These are phyloP conservation scores for Aspergillus costaricaensis DNA, from an alignment of 2,329 filamentous ascomycete species.

Conservation along the genomic window DNA sequence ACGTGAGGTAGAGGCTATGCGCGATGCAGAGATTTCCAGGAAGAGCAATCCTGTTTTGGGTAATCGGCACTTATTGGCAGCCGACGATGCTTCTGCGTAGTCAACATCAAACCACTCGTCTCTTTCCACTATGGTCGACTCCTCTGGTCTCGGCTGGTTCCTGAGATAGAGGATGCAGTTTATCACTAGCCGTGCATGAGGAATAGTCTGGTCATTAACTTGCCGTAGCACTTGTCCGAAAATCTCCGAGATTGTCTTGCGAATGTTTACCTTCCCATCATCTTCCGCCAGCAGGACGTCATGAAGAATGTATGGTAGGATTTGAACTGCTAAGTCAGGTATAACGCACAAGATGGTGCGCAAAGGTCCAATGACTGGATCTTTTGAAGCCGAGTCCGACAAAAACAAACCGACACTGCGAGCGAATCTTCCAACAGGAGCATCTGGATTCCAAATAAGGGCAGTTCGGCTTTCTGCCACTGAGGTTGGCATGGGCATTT, in stretches of 20 bases:
- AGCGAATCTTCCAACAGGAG: conserved; percentile 37
- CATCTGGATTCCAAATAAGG: conserved; percentile 22
- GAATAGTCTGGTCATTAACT: conserved; percentile 47
- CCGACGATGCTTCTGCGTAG: conserved; percentile 66
- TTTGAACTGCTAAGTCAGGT: conserved; percentile 68
- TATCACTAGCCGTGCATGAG: conserved; percentile 72
- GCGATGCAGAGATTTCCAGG: conserved; percentile 69
- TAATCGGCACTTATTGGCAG: conserved; percentile 78
- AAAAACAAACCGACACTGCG: conserved; percentile 51
- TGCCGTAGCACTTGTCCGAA: conserved; percentile 64
- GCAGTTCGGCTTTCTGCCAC: conserved; percentile 21
- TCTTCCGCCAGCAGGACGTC: conserved; percentile 71
- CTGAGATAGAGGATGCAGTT: conserved; percentile 85
- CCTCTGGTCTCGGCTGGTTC: conserved; percentile 72
- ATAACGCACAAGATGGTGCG: conserved; percentile 66
- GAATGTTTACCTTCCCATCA: conserved; percentile 61
- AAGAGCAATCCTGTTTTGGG: conserved; percentile 84
- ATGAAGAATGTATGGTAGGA: conserved; percentile 84
- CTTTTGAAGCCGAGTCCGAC: conserved; percentile 59
- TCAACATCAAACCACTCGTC: conserved; percentile 85
- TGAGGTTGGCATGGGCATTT: conserved; percentile 23
- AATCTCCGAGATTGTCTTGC: conserved; percentile 65
- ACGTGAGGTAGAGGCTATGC: conserved; percentile 60
- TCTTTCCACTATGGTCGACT: conserved; percentile 76
- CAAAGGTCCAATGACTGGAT: conserved; percentile 70